A percentile compares a stretch with the other conserved stretches of the same genome.
phyloP scores from a whole-genome alignment of 495 filamentous ascomycete species.

The Friedmanniomyces endolithicus region DNA sequence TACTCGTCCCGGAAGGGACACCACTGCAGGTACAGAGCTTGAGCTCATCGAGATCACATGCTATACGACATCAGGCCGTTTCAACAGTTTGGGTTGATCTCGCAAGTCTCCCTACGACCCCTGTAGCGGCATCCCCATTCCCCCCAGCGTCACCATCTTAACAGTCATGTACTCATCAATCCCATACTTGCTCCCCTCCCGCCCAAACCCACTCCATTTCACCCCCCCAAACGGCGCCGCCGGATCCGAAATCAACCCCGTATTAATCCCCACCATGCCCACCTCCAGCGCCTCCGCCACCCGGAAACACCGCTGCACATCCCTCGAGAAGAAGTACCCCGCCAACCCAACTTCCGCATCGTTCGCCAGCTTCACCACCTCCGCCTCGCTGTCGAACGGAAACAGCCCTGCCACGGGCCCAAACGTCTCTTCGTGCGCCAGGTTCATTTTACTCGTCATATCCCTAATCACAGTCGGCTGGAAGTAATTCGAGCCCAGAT shows the following conservation, averaged over 20 bases:
- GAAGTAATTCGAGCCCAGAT: slow-evolving; percentile 38
- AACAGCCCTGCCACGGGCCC: slow-evolving; percentile 43
- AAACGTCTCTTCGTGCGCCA: slow-evolving; percentile 46
- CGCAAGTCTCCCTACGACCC: slow-evolving; percentile 4
- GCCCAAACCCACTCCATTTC: slow-evolving; percentile 82
- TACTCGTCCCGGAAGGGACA: no score
- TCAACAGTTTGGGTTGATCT: not conserved
- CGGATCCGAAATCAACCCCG: slow-evolving; percentile 31
- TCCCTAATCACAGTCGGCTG: slow-evolving; percentile 39
- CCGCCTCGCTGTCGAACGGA: slow-evolving; percentile 39
- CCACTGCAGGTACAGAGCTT: not conserved
- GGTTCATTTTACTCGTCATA: slow-evolving; percentile 37
- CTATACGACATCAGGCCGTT: not conserved
- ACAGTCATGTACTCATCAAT: slow-evolving; percentile 77
- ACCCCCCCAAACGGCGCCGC: slow-evolving; percentile 69
- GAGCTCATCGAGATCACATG: not conserved
- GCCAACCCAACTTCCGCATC: slow-evolving; percentile 38
- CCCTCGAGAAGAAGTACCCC: slow-evolving; percentile 38
- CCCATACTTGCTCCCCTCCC: slow-evolving; percentile 85
- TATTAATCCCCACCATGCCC: slow-evolving; percentile 45
- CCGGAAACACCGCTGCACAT: slow-evolving; percentile 35
- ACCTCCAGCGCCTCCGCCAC: slow-evolving; percentile 40
- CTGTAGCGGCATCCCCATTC: slow-evolving; percentile 19
- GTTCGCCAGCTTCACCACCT: slow-evolving; percentile 41
- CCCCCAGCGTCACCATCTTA: slow-evolving; percentile 49